Evolutionary conservation across 2,329 filamentous ascomycete genomes (phyloP).

Genomic region (Claviceps humidiphila): DNA sequence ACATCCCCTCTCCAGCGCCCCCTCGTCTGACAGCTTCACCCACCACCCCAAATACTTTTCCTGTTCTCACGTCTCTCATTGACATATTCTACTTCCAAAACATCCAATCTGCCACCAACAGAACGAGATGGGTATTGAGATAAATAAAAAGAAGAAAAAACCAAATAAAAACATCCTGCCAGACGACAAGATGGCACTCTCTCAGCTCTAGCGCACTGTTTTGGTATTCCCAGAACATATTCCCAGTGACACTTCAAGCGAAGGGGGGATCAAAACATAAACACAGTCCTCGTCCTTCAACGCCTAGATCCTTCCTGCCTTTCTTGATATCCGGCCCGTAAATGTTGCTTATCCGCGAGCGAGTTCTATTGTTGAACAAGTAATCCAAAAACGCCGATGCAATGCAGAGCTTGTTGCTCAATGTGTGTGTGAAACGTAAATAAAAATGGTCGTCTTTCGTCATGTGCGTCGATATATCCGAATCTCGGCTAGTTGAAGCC

Average conservation of each 20-base stretch:
- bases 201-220: not conserved
- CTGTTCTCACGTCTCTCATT: not conserved
- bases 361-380: not conserved
- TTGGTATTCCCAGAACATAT: no score
- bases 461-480: not conserved
- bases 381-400: slow-evolving; percentile 3
- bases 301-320: not conserved
- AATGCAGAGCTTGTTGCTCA: not conserved
- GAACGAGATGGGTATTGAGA: not conserved
- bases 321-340: slow-evolving; percentile 2
- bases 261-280: not conserved
- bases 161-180: not conserved
- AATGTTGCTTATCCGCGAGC: not conserved
- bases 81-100: not conserved
- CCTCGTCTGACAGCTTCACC: not conserved
- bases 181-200: not conserved
- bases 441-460: slow-evolving; percentile 1
- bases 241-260: no score
- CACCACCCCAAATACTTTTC: not conserved
- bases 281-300: not conserved
- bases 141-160: no score
- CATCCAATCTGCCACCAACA: not conserved
- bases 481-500: slow-evolving; percentile 3
- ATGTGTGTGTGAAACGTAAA: not conserved
- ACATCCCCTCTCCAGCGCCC: no score